Evolutionary conservation across 2,329 filamentous ascomycete genomes (phyloP).

Genomic region (Verticillium isaacii): DNA sequence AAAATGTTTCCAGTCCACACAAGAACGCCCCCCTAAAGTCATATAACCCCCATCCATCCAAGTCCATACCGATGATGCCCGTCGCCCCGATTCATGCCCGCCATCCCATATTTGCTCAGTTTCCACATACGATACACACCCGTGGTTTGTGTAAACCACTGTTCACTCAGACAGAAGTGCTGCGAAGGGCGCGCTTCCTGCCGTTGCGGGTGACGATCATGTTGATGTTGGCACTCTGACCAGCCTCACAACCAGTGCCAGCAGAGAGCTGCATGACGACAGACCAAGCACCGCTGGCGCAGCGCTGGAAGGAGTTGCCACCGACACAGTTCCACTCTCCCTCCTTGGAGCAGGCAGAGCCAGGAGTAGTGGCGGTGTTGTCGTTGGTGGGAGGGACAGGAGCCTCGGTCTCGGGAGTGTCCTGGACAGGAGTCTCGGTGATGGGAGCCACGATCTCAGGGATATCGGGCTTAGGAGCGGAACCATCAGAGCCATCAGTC

Average conservation of each 20-base stretch:
- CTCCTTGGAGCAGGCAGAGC: conserved; percentile 40
- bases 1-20: too few relatives aligned
- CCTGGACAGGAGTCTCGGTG: conserved; percentile 11
- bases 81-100: too few relatives aligned
- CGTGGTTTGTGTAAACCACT: too few relatives aligned
- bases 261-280: conserved; percentile 32
- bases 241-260: conserved; percentile 40
- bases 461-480: conserved; percentile 4
- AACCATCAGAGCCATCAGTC: background rate
- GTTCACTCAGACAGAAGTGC: background rate
- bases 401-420: conserved; percentile 11
- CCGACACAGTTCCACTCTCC: conserved; percentile 51
- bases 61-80: too few relatives aligned
- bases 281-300: conserved; percentile 48
- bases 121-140: too few relatives aligned
- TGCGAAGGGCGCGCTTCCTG: conserved; percentile 23
- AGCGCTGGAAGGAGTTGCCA: conserved; percentile 48
- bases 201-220: conserved; percentile 22
- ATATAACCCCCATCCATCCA: too few relatives aligned
- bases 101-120: too few relatives aligned
- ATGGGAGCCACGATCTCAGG: conserved; percentile 1
- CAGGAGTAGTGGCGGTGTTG: conserved; percentile 16
- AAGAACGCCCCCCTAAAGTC: too few relatives aligned
- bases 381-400: conserved; percentile 2
- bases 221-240: conserved; percentile 32